Evolutionary conservation across 2,329 filamentous ascomycete species (phyloP).

Genomic region (Chaetothyriales sp.): DNA sequence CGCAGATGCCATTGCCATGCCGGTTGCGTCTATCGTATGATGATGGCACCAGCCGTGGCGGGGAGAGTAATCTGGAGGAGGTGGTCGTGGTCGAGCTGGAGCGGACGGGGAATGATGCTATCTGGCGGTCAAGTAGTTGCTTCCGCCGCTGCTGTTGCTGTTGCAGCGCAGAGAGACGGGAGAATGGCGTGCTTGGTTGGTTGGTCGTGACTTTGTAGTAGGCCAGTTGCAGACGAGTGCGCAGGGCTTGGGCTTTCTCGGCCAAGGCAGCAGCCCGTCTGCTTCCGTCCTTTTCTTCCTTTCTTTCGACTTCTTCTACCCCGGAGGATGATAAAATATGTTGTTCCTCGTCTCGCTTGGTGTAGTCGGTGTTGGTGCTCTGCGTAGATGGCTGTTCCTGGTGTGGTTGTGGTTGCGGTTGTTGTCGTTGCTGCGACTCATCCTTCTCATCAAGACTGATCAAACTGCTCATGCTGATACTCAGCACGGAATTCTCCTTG

Average conservation of each 20-base stretch:
- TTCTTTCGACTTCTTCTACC: conserved; percentile 20
- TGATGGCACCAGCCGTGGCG: background rate
- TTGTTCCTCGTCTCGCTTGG: conserved; percentile 18
- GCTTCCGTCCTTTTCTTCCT: background rate
- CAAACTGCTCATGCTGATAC: conserved; percentile 16
- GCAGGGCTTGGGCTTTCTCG: conserved; percentile 15
- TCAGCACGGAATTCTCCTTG: conserved; percentile 13
- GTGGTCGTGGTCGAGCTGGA: conserved; percentile 4
- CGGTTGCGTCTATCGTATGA: background rate
- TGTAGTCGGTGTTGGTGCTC: conserved; percentile 19
- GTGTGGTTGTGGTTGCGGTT: too few relatives aligned
- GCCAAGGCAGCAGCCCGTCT: background rate
- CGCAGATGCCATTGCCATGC: background rate
- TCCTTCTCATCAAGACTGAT: conserved; percentile 15
- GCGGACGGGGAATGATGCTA: too few relatives aligned
- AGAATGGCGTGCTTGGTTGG: conserved; percentile 15
- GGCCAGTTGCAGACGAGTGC: conserved; percentile 17
- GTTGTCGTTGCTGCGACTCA: conserved; percentile 6
- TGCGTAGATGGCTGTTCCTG: conserved; percentile 12
- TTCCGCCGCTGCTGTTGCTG: conserved; percentile 4
- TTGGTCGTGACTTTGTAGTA: conserved; percentile 18
- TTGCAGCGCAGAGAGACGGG: conserved; percentile 10
- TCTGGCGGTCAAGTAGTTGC: conserved; percentile 1
- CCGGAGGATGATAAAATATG: background rate
- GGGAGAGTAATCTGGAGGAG: background rate